Evolutionary conservation across 345 rosid genomes (phyloP), one percentile per base, ranked within the genome.

Genomic region (Linum tenue): DNA sequence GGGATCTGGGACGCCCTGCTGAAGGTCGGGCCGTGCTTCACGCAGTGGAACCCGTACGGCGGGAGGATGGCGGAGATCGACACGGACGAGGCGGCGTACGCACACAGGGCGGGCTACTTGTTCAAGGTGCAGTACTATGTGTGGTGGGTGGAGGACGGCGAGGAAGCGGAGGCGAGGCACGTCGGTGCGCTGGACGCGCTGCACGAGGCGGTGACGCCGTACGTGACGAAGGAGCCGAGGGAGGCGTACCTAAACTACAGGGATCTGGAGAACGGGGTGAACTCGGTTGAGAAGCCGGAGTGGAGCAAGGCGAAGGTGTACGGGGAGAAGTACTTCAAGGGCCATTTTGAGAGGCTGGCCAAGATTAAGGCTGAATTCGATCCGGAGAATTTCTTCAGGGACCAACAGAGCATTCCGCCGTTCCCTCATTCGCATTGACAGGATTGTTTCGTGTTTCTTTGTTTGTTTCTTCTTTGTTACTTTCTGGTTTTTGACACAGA

Each of bases 31-130:
- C 7, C 2, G 12, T 16, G 53, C 44, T 40, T 10, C 35, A 69
- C 56, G 66, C 66, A 62, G 42, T 62, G 55, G 62, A 69, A 69
- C 35, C 66, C 72, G 5, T 62, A 62, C 43, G 72, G 72, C 14
- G 72, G 72, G 42, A 56, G 61, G 56, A 69, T 69, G 67, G 48
- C 38, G 3, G 72, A 62, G 55, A 56, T 69, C 5, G 6, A 66
- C 1, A 62, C 14, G 4, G 62, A 40, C 62, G 56, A 42, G 44
- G 62, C 62, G 7, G 62, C 72, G 9, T 62, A 53, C 61, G 67
- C 72, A 16, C 72, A 69, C 61, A 40, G 72, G 39, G 55, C 66
- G 0, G 72, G 72, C 2, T 39, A 62, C 39, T 42, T 63, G 22
- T 69, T 62, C 62, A 62, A 55, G 44, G 44, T 69, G 14, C 67